phyloP scores from a whole-genome alignment of 2,329 filamentous ascomycete species.

The Aspergillus japonicus region DNA sequence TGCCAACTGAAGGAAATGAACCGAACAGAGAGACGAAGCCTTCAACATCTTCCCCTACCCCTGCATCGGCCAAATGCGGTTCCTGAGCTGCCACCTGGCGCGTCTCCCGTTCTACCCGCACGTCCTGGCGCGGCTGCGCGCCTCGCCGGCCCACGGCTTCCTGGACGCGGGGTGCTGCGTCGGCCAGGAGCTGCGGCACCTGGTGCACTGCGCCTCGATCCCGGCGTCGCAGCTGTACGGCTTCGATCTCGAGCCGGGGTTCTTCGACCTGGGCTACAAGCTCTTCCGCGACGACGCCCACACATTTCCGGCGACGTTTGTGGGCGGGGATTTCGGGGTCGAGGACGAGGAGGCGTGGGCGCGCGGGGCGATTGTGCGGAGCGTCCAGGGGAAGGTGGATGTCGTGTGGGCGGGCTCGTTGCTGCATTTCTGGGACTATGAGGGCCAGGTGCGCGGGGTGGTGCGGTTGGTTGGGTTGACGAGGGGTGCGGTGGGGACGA shows the following conservation, averaged over 20 bases:
- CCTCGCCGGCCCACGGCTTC: neutral
- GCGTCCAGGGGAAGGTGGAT: neutral
- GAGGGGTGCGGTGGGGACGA: neutral
- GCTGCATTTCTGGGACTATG: neutral
- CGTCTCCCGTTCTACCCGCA: neutral
- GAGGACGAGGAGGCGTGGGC: neutral
- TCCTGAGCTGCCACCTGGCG: neutral
- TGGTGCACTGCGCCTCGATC: neutral
- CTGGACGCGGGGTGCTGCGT: neutral
- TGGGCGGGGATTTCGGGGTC: neutral
- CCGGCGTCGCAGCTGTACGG: neutral
- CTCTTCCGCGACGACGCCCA: neutral
- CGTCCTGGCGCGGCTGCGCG: neutral
- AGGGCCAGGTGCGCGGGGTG: neutral
- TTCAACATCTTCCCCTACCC: neutral
- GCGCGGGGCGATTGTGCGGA: neutral
- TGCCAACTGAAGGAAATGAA: neutral
- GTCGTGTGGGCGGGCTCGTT: neutral
- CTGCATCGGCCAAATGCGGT: neutral
- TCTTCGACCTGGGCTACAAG: neutral
- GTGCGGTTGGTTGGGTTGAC: neutral
- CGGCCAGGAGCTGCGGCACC: neutral
- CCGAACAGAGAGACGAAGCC: neutral
- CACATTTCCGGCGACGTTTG: neutral
- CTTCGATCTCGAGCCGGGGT: neutral